A percentile compares a stretch with the other conserved stretches of the same genome.
Conservation (phyloP, 352 stramenopile genomes). For the Phytophthora tentaculata region DNA sequence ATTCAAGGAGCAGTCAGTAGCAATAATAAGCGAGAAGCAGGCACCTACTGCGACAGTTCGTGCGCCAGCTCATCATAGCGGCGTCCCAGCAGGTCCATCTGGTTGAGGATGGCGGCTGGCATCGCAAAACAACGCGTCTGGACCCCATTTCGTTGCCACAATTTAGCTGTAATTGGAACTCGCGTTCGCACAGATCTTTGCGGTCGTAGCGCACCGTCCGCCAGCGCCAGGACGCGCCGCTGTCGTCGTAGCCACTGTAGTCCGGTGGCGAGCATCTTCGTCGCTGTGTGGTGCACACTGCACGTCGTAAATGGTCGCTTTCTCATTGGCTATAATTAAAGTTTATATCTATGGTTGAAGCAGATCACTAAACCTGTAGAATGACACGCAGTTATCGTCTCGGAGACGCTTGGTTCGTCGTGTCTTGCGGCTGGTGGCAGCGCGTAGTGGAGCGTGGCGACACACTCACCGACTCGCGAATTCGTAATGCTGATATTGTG, state of each 20-base stretch:
- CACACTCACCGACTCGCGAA: conserved; percentile 10
- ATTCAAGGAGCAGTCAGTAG: too few species aligned
- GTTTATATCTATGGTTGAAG: conserved; percentile 17
- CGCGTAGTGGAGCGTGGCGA: conserved; percentile 36
- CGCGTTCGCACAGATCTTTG: conserved; percentile 1
- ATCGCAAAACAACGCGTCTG: conserved; percentile 63
- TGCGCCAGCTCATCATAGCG: conserved; percentile 71
- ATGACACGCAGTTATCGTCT: conserved; percentile 39
- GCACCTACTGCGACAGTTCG: conserved; percentile 66
- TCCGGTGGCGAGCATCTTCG: conserved; percentile 17
- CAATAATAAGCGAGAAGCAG: not conserved
- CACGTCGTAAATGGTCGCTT: not conserved
- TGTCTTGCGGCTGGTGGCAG: conserved; percentile 60
- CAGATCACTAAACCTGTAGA: conserved; percentile 3
- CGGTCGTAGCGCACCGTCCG: conserved; percentile 8
- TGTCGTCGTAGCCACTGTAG: conserved; percentile 36
- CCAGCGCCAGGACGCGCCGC: conserved; percentile 19
- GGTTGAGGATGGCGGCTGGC: conserved; percentile 73
- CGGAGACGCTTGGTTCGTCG: conserved; percentile 67
- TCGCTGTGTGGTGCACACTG: conserved; percentile 15
- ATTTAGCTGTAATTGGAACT: not conserved
- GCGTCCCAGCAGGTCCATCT: conserved; percentile 68
- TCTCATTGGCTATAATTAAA: not conserved
- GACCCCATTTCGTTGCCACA: conserved; percentile 13
- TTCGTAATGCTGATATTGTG: conserved; percentile 59